Conservation (phyloP, 768 basidiomycete genomes). For the Panellus pusillus region DNA sequence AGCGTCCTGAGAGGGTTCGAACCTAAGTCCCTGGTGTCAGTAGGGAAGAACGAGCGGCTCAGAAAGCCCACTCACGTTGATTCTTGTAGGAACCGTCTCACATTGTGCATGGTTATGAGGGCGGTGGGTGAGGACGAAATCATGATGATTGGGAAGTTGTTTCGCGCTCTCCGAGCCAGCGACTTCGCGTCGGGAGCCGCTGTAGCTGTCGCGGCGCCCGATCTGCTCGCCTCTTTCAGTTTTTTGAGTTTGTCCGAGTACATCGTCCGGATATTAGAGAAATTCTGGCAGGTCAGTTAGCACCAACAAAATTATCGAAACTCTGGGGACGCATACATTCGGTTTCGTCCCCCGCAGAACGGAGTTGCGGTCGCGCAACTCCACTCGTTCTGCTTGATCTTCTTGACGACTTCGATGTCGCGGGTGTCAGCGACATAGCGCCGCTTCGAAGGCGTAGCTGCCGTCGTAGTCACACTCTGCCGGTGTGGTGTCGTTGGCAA, state of each 20-base stretch:
- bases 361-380: constrained; percentile 78
- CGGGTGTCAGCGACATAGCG: constrained; percentile 75
- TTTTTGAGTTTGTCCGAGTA: constrained; percentile 81
- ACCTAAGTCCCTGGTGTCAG: constrained; percentile 37
- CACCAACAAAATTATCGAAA: neutral
- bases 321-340: constrained; percentile 56
- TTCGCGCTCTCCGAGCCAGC: constrained; percentile 73
- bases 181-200: constrained; percentile 55
- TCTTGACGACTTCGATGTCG: constrained; percentile 86
- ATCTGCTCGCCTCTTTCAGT: constrained; percentile 63
- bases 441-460: constrained; percentile 61
- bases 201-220: constrained; percentile 40
- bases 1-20: constrained; percentile 75
- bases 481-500: constrained; percentile 31
- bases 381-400: constrained; percentile 76
- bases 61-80: constrained; percentile 52
- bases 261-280: constrained; percentile 61
- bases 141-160: constrained; percentile 92
- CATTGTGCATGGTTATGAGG: constrained; percentile 97
- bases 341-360: constrained; percentile 82
- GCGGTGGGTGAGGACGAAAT: constrained; percentile 95
- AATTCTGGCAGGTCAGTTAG: constrained; percentile 63
- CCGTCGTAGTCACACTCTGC: constrained; percentile 29
- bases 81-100: constrained; percentile 91
- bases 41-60: neutral